Conservation (phyloP, 768 basidiomycete species). For the Lyophyllum semitale region DNA sequence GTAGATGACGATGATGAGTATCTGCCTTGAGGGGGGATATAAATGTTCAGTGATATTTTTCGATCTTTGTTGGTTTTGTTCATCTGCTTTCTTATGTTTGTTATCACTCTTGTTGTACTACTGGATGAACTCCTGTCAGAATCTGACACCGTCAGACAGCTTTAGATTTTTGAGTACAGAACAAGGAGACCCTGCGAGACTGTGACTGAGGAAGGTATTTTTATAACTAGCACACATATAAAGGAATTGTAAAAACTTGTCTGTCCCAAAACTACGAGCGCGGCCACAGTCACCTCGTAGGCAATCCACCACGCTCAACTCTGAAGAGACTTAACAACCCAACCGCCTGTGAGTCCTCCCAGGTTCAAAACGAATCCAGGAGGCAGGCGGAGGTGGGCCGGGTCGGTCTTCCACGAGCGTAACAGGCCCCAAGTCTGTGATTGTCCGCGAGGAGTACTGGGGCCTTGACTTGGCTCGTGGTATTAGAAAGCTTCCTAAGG, state of each 20-base stretch:
- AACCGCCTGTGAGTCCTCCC: constrained; percentile 44
- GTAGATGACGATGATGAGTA: constrained; percentile 5
- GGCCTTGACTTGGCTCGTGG: constrained; percentile 73
- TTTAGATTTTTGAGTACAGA: too few relatives aligned
- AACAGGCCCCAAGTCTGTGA: constrained; percentile 60
- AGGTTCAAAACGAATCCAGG: constrained; percentile 57
- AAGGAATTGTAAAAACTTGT: too few relatives aligned
- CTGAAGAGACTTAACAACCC: constrained; percentile 52
- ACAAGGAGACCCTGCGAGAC: too few relatives aligned
- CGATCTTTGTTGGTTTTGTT: neutral
- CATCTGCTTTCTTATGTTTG: neutral
- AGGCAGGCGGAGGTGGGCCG: constrained; percentile 42
- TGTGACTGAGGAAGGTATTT: too few relatives aligned
- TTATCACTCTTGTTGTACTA: neutral
- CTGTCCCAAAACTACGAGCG: too few relatives aligned
- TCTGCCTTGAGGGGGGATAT: constrained; percentile 2
- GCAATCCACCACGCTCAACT: constrained; percentile 53
- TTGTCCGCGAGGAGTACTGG: constrained; percentile 33
- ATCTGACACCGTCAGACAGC: too few relatives aligned
- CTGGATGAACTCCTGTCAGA: too few relatives aligned
- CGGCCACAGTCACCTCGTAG: constrained; percentile 24
- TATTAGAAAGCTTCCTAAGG: neutral
- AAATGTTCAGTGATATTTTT: neutral
- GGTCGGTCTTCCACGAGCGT: constrained; percentile 70
- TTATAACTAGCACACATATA: too few relatives aligned